Evolutionary conservation across 495 filamentous ascomycete genomes (phyloP).

Genomic region (Lophium mytilinum): DNA sequence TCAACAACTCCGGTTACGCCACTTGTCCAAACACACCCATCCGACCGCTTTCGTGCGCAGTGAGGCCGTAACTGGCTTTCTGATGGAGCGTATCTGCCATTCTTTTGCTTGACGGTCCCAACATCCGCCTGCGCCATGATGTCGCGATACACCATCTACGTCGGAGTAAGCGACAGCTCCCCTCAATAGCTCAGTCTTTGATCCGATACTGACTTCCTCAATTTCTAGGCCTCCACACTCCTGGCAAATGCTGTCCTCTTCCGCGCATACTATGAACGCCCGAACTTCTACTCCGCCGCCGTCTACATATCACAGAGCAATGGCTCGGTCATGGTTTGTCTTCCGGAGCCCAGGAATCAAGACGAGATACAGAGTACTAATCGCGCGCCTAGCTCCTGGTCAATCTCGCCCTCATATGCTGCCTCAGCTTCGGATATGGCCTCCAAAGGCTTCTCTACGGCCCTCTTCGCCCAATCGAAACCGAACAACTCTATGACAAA

Average conservation of each 20-base stretch:
- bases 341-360: too few species aligned
- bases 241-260: slow-evolving; percentile 75
- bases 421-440: slow-evolving; percentile 69
- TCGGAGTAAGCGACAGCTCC: neutral
- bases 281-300: slow-evolving; percentile 95
- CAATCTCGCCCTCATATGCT: slow-evolving; percentile 73
- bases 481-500: slow-evolving; percentile 94
- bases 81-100: neutral
- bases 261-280: slow-evolving; percentile 84
- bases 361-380: too few species aligned
- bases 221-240: slow-evolving; percentile 58
- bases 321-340: slow-evolving; percentile 77
- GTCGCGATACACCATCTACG: neutral
- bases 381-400: slow-evolving; percentile 69
- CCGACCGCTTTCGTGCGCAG: neutral
- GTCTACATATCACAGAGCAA: slow-evolving; percentile 95
- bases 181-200: neutral
- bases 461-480: slow-evolving; percentile 82
- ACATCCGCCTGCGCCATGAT: neutral
- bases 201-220: neutral
- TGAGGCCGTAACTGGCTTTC: neutral
- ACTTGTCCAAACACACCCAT: neutral
- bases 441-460: slow-evolving; percentile 88
- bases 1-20: neutral
- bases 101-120: neutral